phyloP scores from a whole-genome alignment of 2,329 filamentous ascomycete species.

The Colletotrichum eleusines region DNA sequence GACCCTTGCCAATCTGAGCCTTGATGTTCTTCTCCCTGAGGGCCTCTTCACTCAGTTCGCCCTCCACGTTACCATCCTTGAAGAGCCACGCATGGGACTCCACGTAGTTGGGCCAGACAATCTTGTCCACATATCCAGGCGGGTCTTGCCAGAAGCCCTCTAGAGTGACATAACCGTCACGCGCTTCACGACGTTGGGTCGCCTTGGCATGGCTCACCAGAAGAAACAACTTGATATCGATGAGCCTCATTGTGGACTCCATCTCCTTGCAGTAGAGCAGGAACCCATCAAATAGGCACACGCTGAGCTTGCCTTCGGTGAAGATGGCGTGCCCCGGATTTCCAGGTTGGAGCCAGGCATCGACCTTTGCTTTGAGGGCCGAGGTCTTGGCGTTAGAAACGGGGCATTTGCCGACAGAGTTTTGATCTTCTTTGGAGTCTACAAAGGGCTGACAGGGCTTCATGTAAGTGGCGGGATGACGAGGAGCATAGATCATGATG shows the following conservation, averaged over 20 bases:
- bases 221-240: constrained; percentile 85
- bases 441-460: constrained; percentile 57
- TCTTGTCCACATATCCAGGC: constrained; percentile 90
- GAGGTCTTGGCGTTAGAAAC: constrained; percentile 62
- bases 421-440: constrained; percentile 72
- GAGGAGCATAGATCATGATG: neutral
- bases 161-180: constrained; percentile 82
- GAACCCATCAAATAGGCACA: constrained; percentile 90
- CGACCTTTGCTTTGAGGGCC: constrained; percentile 60
- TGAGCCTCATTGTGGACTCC: constrained; percentile 66
- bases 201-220: constrained; percentile 74
- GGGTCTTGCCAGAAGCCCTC: constrained; percentile 97
- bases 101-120: constrained; percentile 97
- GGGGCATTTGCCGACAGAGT: constrained; percentile 68
- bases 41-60: constrained; percentile 60
- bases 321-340: constrained; percentile 58
- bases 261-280: constrained; percentile 77
- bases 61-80: constrained; percentile 74
- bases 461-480: constrained; percentile 43
- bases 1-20: constrained; percentile 59
- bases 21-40: constrained; percentile 59
- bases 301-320: constrained; percentile 50
- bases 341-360: constrained; percentile 58
- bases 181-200: constrained; percentile 73
- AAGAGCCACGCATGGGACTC: constrained; percentile 86